Percentiles rank a stretch among this genome's conserved stretches.
These are phyloP conservation scores for Taphrina pruni DNA, from an alignment of 1,139 yeast species.

Conservation along the genomic window DNA sequence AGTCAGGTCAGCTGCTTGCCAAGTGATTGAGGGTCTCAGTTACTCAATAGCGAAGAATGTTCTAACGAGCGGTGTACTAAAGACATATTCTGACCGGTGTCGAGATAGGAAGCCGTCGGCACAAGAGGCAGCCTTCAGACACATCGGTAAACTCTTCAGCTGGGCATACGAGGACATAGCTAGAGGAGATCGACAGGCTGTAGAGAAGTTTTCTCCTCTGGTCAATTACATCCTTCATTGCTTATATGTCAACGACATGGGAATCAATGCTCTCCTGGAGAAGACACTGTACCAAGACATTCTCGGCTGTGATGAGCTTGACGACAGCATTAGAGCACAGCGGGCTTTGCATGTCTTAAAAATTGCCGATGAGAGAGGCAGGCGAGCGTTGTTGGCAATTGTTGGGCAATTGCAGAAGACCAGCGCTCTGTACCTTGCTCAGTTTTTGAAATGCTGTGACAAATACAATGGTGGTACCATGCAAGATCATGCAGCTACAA, in stretches of 20 bases:
- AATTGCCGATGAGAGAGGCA: slow-evolving; percentile 63
- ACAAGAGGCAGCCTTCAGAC: slow-evolving; percentile 65
- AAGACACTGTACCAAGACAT: slow-evolving; percentile 64
- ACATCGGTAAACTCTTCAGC: slow-evolving; percentile 64
- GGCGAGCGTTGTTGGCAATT: slow-evolving; percentile 70
- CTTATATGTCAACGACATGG: slow-evolving; percentile 74
- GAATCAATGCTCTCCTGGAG: slow-evolving; percentile 74
- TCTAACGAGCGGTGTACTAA: slow-evolving; percentile 59
- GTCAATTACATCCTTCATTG: slow-evolving; percentile 73
- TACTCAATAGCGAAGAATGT: slow-evolving; percentile 51
- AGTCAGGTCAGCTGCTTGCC: slow-evolving; percentile 70
- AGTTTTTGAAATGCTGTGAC: slow-evolving; percentile 54
- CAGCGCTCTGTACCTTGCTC: slow-evolving; percentile 49
- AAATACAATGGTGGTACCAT: slow-evolving; percentile 52
- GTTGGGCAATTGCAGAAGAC: slow-evolving; percentile 55
- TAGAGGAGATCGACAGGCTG: slow-evolving; percentile 49
- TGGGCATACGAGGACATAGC: slow-evolving; percentile 47
- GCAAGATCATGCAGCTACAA: slow-evolving; percentile 47
- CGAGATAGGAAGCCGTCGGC: slow-evolving; percentile 73
- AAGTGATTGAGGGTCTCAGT: slow-evolving; percentile 53
- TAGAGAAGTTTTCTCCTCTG: slow-evolving; percentile 56
- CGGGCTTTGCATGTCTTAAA: slow-evolving; percentile 61
- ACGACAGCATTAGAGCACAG: slow-evolving; percentile 59
- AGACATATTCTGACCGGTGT: slow-evolving; percentile 64
- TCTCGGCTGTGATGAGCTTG: slow-evolving; percentile 59